Percentiles rank a stretch among this genome's conserved stretches.
Conservation (phyloP, 345 rosid genomes). For the Kernera saxatilis region DNA sequence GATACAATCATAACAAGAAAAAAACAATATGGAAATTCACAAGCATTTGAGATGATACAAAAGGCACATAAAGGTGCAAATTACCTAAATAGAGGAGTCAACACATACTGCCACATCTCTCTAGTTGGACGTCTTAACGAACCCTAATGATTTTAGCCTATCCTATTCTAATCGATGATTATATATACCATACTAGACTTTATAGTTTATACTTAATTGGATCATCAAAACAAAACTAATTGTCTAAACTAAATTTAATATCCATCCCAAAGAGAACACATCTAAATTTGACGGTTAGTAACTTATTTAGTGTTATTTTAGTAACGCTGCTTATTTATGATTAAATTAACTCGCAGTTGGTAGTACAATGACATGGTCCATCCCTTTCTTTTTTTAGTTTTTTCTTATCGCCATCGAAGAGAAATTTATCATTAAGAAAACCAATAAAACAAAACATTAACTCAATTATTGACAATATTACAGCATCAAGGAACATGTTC, state of each 20-base stretch:
- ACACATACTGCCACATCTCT: constrained; percentile 12
- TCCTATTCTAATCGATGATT: not conserved
- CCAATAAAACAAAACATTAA: not conserved
- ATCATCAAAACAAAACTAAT: not conserved
- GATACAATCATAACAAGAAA: not conserved
- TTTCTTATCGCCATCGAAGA: not conserved
- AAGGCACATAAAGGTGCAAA: not conserved
- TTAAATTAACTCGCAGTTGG: not conserved
- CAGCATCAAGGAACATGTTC: constrained; percentile 25
- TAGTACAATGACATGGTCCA: not conserved
- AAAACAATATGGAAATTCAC: not conserved
- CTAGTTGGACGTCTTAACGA: constrained; percentile 25
- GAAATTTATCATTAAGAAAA: not conserved
- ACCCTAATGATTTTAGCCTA: constrained; percentile 17
- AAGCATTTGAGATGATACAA: not conserved
- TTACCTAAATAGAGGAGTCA: not conserved
- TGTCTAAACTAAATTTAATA: not conserved
- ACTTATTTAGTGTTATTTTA: not conserved
- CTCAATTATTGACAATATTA: constrained; percentile 21
- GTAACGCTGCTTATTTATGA: not conserved
- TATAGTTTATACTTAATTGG: not conserved
- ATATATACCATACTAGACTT: not conserved
- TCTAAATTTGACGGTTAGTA: not conserved
- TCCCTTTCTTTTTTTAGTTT: not conserved
- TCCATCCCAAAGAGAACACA: not conserved